phyloP scores from a whole-genome alignment of 208 protist genomes.

The Crithidia mellificae region DNA sequence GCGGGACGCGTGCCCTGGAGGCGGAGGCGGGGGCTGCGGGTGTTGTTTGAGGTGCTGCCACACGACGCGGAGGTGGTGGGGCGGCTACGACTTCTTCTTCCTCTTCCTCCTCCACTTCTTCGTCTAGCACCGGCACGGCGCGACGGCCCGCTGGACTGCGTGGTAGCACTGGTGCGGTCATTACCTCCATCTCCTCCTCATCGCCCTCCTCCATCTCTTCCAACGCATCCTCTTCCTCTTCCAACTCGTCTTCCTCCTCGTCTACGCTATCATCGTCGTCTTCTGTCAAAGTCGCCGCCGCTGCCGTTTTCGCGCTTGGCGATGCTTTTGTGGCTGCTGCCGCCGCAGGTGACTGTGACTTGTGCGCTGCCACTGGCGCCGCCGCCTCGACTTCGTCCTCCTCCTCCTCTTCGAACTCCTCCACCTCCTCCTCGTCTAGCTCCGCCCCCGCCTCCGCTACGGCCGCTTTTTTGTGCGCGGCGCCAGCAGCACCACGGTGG shows the following conservation, averaged over 20 bases:
- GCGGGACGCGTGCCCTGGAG: background rate
- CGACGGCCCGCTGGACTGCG: constrained; percentile 11
- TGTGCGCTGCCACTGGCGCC: constrained; percentile 4
- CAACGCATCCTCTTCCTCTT: constrained; percentile 15
- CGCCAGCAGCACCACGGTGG: background rate
- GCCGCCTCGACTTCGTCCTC: too few species aligned
- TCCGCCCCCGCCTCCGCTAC: background rate
- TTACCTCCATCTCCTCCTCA: constrained; percentile 10
- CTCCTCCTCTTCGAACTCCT: constrained; percentile 21
- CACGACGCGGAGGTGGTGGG: too few species aligned
- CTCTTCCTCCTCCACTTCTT: background rate
- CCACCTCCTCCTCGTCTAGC: constrained; percentile 22
- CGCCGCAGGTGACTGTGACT: background rate
- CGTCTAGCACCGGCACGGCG: constrained; percentile 24
- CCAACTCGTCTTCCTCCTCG: constrained; percentile 30
- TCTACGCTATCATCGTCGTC: constrained; percentile 17
- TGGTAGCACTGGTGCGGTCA: constrained; percentile 7
- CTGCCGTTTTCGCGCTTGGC: too few species aligned
- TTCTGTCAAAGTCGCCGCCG: too few species aligned
- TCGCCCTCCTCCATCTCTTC: constrained; percentile 8
- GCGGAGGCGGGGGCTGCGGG: background rate
- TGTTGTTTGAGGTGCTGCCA: background rate
- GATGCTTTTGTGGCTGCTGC: too few species aligned
- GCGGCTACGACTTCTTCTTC: background rate
- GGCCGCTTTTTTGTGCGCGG: too few species aligned